Conservation (phyloP, 257 asterid genomes). For the Solanum lignicaule region DNA sequence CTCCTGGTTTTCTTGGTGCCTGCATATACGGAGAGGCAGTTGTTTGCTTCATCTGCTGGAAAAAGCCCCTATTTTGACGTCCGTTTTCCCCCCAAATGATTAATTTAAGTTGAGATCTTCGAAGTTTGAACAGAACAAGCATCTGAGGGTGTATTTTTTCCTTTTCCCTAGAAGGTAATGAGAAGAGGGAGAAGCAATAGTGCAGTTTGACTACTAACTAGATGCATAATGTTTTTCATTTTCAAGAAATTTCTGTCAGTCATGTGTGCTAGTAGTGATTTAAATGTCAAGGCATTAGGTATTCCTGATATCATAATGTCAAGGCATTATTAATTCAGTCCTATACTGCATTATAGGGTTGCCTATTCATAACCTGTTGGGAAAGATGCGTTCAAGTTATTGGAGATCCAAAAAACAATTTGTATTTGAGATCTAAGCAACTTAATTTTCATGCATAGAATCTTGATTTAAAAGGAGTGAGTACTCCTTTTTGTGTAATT, state of each 20-base stretch:
- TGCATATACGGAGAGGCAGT: background rate
- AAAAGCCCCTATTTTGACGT: background rate
- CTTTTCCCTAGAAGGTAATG: background rate
- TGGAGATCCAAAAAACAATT: background rate
- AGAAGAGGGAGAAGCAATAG: background rate
- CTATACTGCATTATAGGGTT: background rate
- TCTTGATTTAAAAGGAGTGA: background rate
- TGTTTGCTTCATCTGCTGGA: background rate
- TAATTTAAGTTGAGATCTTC: background rate
- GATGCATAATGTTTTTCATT: background rate
- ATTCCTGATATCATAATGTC: background rate
- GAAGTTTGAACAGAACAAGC: background rate
- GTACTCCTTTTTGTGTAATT: background rate
- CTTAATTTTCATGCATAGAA: background rate
- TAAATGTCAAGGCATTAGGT: background rate
- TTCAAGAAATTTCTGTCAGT: background rate
- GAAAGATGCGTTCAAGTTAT: background rate
- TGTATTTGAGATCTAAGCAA: background rate
- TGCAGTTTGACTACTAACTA: background rate
- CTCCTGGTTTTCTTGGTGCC: background rate
- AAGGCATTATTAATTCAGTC: background rate
- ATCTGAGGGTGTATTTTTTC: background rate
- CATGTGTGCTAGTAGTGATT: background rate
- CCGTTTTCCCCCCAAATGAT: background rate
- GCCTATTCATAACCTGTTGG: background rate